Conservation (phyloP, 2,329 filamentous ascomycete species). For the Orbilia brochopaga region DNA sequence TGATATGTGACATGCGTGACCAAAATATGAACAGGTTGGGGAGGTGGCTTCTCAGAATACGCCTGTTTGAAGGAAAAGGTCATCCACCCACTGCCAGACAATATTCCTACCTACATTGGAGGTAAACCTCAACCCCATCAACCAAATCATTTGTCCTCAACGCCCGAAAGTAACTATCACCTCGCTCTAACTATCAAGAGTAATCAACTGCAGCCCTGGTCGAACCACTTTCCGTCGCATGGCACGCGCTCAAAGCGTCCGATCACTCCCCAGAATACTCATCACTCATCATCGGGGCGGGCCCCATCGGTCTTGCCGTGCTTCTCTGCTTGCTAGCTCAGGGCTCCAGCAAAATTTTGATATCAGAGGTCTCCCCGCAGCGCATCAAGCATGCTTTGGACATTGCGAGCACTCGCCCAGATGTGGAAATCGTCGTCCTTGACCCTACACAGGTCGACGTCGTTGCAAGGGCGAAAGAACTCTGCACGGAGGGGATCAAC, state of each 20-base stretch:
- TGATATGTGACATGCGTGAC: not conserved
- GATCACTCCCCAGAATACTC: conserved; percentile 61
- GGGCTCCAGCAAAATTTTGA: conserved; percentile 65
- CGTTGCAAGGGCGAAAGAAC: conserved; percentile 34
- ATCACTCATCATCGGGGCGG: conserved; percentile 67
- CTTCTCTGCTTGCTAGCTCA: conserved; percentile 66
- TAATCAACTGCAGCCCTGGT: conserved; percentile 62
- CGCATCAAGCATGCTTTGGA: conserved; percentile 40
- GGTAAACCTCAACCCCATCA: conserved; percentile 51
- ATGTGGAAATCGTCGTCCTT: conserved; percentile 33
- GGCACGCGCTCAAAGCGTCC: conserved; percentile 64
- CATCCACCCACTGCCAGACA: conserved; percentile 59
- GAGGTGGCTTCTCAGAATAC: conserved; percentile 58
- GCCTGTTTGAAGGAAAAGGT: conserved; percentile 65
- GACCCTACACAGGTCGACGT: conserved; percentile 35
- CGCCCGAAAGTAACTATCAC: conserved; percentile 55
- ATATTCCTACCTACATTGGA: conserved; percentile 63
- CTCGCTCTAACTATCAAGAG: conserved; percentile 54
- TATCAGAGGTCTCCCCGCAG: conserved; percentile 63
- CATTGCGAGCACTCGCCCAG: conserved; percentile 27
- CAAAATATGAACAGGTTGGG: conserved; percentile 48
- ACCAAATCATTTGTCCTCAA: conserved; percentile 45
- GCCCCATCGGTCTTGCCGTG: conserved; percentile 68
- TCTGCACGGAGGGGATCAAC: conserved; percentile 32
- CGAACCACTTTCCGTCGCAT: conserved; percentile 69